Evolutionary conservation across 768 basidiomycete genomes (phyloP), one percentile per base, ranked within the genome.

Genomic region (Pulveroboletus sp.): DNA sequence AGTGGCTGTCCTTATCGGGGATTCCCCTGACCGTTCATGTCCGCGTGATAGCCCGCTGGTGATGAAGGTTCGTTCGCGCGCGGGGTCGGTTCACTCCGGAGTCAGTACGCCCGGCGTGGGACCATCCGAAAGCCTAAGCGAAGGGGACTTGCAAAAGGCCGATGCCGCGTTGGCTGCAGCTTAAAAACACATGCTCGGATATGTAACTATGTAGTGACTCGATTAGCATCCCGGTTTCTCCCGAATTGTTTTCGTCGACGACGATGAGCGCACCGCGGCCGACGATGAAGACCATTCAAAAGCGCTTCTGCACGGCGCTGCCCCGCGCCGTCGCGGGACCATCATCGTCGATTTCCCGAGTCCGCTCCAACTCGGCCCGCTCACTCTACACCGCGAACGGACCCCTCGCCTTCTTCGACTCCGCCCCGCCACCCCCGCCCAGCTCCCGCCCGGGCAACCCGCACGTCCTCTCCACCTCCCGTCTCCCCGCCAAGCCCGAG

Each of bases 51-150:
- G 89, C 83, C 90, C 89, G 0, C 73, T 93, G 50, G 87, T 90
- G 20, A 88, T 90, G 83, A 93, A 93, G 69, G 85, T 92, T 19
- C 85, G 90, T 42, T 91, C 87, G 29, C 82, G 89, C 46, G 78
- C 84, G 3, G 82, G 83, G 41, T 93, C 89, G 17, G 82, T 93
- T 70, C 71, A 77, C 49, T 82, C 81, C 17, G 81, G 83, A 31
- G 75, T 81, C 3, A 93, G 89, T 63, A 96, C 95, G 8, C 91
- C 92, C 0, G 94, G 91, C 2, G 89, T 87, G n/a, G 85, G 84
- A 6, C 73, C 76, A 22, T 86, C 83, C 61, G 81, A 81, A 60
- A 92, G 84, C 55, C 69, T 96, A 47, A 93, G 85, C 63, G 95
- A 97, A 70, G 76, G 83, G 44, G 95, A 98, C 67, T 69, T 98